phyloP scores from a whole-genome alignment of 1,139 yeast genomes.

The Wickerhamomyces sp. region DNA sequence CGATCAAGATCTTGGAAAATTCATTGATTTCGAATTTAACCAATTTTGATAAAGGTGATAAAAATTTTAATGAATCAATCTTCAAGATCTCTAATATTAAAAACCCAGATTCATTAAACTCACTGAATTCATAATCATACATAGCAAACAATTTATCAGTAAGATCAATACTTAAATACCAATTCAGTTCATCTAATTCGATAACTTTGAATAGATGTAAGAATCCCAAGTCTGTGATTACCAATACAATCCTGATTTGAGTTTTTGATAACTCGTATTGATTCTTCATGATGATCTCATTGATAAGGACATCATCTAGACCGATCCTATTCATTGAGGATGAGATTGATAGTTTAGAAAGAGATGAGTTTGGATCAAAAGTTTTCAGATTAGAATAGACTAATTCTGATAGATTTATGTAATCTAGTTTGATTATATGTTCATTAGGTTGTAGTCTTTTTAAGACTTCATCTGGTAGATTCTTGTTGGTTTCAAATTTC shows the following conservation, averaged over 20 bases:
- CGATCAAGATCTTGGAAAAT: constrained; percentile 23
- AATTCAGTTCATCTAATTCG: constrained; percentile 30
- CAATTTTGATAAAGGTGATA: constrained; percentile 27
- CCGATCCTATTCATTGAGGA: constrained; percentile 16
- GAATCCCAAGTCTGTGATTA: constrained; percentile 35
- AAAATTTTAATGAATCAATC: constrained; percentile 55
- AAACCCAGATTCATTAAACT: constrained; percentile 49
- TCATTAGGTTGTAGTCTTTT: constrained; percentile 22
- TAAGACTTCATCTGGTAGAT: constrained; percentile 1
- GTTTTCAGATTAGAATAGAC: constrained; percentile 15
- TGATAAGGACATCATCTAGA: constrained; percentile 32
- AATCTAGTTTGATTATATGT: constrained; percentile 34
- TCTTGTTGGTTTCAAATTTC: background rate
- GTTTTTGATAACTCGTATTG: constrained; percentile 32
- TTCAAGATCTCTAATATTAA: constrained; percentile 59
- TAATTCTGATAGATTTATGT: constrained; percentile 33
- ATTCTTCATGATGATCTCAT: constrained; percentile 38
- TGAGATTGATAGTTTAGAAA: constrained; percentile 14
- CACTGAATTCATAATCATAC: constrained; percentile 74
- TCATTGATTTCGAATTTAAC: constrained; percentile 7
- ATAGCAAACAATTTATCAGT: constrained; percentile 63
- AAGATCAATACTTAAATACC: constrained; percentile 44
- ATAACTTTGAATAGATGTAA: constrained; percentile 25
- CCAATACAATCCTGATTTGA: constrained; percentile 30
- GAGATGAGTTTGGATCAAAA: constrained; percentile 13